phyloP scores from a whole-genome alignment of 2,329 filamentous ascomycete species.

The Fusarium napiforme region DNA sequence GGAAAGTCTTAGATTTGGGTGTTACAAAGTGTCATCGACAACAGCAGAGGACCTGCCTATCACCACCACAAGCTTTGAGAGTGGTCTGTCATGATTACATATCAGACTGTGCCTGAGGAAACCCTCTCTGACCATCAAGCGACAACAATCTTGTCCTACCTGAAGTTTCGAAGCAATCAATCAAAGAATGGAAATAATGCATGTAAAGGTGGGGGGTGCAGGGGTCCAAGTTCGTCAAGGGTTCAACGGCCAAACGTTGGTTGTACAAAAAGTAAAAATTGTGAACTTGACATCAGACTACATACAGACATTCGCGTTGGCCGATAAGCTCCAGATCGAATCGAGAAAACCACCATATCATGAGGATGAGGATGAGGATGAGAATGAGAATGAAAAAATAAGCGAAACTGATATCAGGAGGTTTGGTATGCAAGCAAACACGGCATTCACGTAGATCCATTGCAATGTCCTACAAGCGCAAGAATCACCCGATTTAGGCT shows the following conservation, averaged over 20 bases:
- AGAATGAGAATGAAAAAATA: neutral
- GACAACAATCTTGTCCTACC: constrained; percentile 12
- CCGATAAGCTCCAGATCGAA: neutral
- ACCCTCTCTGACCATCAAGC: constrained; percentile 11
- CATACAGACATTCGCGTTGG: neutral
- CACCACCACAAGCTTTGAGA: neutral
- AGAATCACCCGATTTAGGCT: constrained; percentile 39
- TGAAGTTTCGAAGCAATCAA: neutral
- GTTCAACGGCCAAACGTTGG: constrained; percentile 7
- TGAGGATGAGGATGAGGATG: neutral
- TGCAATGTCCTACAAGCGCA: constrained; percentile 36
- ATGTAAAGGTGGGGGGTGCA: constrained; percentile 17
- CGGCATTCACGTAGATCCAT: neutral
- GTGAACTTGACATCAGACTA: neutral
- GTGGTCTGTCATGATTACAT: constrained; percentile 4
- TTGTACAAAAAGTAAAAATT: constrained; percentile 10
- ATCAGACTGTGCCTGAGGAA: constrained; percentile 7
- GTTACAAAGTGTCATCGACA: neutral
- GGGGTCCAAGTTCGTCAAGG: constrained; percentile 16
- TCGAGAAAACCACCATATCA: neutral
- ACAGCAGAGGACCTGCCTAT: neutral
- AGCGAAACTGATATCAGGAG: neutral
- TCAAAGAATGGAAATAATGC: neutral
- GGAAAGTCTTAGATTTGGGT: neutral
- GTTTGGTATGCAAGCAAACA: constrained; percentile 14